phyloP scores from a whole-genome alignment of 768 basidiomycete genomes.

The Termitomyces sp. region DNA sequence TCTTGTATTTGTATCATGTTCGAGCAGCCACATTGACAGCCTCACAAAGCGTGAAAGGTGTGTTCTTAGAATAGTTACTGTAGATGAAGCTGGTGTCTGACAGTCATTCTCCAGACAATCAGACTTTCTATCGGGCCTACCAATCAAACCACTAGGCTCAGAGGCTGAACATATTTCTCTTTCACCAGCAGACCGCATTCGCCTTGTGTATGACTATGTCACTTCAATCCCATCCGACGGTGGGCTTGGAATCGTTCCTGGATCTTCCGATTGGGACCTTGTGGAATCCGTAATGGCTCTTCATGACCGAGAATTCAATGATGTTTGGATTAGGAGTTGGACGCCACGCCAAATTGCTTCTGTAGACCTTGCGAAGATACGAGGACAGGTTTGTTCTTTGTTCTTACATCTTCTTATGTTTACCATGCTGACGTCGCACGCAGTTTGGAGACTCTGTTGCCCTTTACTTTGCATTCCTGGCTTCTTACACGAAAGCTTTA shows the following conservation, averaged over 20 bases:
- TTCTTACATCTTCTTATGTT: neutral
- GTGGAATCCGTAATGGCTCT: conserved; percentile 80
- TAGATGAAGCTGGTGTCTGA: neutral
- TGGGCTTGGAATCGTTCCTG: conserved; percentile 79
- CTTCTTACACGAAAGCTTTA: conserved; percentile 78
- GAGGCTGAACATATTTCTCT: conserved; percentile 44
- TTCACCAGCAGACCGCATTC: conserved; percentile 73
- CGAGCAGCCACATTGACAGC: conserved; percentile 53
- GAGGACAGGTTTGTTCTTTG: conserved; percentile 52
- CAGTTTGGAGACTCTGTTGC: conserved; percentile 80
- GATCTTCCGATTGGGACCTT: conserved; percentile 69
- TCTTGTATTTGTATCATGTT: conserved; percentile 73
- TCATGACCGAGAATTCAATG: conserved; percentile 82
- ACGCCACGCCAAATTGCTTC: conserved; percentile 59
- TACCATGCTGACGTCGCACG: neutral
- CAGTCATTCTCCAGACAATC: conserved; percentile 47
- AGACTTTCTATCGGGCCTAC: conserved; percentile 75
- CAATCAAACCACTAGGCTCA: conserved; percentile 44
- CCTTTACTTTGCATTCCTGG: conserved; percentile 87
- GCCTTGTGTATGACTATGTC: conserved; percentile 72
- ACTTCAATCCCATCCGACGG: conserved; percentile 71
- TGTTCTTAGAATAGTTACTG: conserved; percentile 20
- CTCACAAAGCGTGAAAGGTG: conserved; percentile 76
- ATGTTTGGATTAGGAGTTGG: conserved; percentile 77
- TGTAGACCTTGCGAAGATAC: conserved; percentile 63